Base-by-base conservation (phyloP, 176 grass and related monocot species). In the Microstegium vimineum region DNA sequence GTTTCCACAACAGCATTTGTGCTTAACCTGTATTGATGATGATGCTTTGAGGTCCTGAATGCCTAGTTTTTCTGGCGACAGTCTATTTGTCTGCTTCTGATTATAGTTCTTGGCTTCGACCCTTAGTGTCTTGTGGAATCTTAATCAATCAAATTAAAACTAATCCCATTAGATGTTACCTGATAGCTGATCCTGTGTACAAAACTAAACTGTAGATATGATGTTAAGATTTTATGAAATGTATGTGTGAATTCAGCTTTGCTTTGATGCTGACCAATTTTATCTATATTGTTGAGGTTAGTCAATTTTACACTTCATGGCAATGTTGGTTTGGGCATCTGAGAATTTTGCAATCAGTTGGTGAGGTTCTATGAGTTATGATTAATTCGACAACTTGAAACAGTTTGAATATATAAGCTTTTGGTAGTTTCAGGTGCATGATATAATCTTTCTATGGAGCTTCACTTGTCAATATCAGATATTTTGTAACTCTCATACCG, bases 1-100 rank as follows among this genome's bases (percentile, higher is more conserved):
- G 31, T 77, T 52, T 82, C 16, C 66, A 26, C 66, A 26, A 37
- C 66, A 46, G 11, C n/a, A 72, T 79, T 71, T 71, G 66, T 61
- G 51, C 73, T 63, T 38, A 16, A 32, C 41, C 26, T n/a, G 34
- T 26, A 51, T 41, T 27, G 10, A n/a, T 65, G 56, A 22, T 40
- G 31, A 62, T 51, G 56, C 20, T 13, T n/a, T 25, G 8, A 17
- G 22, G 4, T 49, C n/a, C 6, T 51, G 33, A 33, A 66, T 66
- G 28, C 41, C 61, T n/a, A 23, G 16, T 49, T 79, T 42, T 12
- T n/a, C 20, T 25, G 52, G 60, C 6, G 5, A 45, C 31, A 3
- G 25, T 33, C 2, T 78, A 4, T 64, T 30, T 31, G 59, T 8
- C 27, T 10, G 8, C 62, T 63, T 10, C 57, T 28, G 56, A 59